phyloP scores from a whole-genome alignment of 2,329 filamentous ascomycete genomes.

The Colletotrichum euphorbiae region DNA sequence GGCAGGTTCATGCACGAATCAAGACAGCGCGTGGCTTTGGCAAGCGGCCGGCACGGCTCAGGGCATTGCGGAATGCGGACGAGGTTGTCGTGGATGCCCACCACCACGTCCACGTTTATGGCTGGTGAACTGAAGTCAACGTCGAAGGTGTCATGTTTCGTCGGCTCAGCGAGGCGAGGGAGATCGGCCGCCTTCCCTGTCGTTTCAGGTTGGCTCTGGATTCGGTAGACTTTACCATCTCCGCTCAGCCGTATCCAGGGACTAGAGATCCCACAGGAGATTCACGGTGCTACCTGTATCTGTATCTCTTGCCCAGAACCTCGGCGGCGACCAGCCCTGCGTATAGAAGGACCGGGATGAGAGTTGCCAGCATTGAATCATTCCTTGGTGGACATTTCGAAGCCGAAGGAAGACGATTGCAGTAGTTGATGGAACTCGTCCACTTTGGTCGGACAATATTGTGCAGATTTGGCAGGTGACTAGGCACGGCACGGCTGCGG shows the following conservation, averaged over 20 bases:
- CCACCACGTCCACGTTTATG: constrained; percentile 3
- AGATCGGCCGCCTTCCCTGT: constrained; percentile 38
- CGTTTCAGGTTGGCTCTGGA: constrained; percentile 36
- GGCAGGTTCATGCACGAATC: constrained; percentile 38
- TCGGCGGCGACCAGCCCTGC: constrained; percentile 15
- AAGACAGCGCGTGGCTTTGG: constrained; percentile 9
- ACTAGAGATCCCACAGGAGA: constrained; percentile 18
- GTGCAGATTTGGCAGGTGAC: constrained; percentile 37
- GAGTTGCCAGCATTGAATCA: neutral
- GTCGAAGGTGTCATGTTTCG: constrained; percentile 39
- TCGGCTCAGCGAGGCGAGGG: constrained; percentile 36
- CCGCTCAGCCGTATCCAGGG: constrained; percentile 26
- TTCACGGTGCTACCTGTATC: constrained; percentile 9
- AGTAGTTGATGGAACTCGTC: constrained; percentile 33
- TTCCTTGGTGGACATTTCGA: neutral
- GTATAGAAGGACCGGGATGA: neutral
- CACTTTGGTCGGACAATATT: constrained; percentile 32
- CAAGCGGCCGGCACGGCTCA: constrained; percentile 16
- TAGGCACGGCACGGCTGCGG: constrained; percentile 22
- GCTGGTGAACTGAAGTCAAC: constrained; percentile 26
- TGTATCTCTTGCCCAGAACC: neutral
- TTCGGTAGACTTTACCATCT: constrained; percentile 22
- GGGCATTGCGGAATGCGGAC: constrained; percentile 6
- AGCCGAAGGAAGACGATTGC: constrained; percentile 20
- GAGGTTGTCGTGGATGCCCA: constrained; percentile 27